Evolutionary conservation across 495 filamentous ascomycete genomes (phyloP).

Genomic region (Neurospora discreta): DNA sequence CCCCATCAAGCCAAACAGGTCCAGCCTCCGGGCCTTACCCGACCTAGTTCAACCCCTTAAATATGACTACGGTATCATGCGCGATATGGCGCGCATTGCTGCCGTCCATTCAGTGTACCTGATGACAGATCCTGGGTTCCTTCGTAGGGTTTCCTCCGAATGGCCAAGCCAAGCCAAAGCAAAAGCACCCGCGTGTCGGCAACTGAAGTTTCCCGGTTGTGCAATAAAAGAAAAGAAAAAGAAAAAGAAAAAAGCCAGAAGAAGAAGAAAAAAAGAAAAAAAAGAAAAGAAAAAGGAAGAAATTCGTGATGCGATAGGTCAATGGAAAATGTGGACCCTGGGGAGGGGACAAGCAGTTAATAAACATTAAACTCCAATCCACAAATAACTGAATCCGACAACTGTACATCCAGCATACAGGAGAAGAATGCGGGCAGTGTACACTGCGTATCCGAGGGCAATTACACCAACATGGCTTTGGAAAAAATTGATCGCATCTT

Average conservation of each 20-base stretch:
- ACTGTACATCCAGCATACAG: neutral
- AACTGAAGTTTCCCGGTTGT: neutral
- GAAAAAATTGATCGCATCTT: neutral
- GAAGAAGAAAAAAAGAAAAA: neutral
- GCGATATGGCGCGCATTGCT: neutral
- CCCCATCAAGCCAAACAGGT: neutral
- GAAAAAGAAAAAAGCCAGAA: neutral
- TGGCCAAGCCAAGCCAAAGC: neutral
- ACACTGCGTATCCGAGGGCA: neutral
- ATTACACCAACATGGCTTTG: too few species aligned
- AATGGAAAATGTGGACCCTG: neutral
- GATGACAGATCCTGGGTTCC: neutral
- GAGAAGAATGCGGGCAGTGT: neutral
- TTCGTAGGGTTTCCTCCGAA: neutral
- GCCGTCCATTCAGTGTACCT: neutral
- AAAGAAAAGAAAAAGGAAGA: neutral
- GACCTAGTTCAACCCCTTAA: neutral
- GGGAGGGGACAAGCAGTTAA: neutral
- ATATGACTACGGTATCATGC: neutral
- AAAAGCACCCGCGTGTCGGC: neutral
- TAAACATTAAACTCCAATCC: too few species aligned
- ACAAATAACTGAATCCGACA: too few species aligned
- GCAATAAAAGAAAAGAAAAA: neutral
- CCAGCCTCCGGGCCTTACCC: neutral
- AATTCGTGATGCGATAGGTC: neutral